phyloP scores from a whole-genome alignment of 1,284 basidiomycete genomes.

The Ganoderma resinaceum region DNA sequence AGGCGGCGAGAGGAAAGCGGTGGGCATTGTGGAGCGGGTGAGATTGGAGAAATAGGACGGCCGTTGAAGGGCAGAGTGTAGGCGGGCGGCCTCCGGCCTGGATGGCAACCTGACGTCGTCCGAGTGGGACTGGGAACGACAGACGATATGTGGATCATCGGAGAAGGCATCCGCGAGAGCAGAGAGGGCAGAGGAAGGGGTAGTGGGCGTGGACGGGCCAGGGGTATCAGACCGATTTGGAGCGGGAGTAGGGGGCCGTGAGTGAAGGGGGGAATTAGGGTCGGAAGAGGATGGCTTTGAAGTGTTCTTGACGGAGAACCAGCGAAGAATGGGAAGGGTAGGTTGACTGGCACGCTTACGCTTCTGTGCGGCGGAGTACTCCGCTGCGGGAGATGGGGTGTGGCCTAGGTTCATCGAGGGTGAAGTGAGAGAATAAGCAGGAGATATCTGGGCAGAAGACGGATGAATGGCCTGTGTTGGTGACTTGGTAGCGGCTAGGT shows the following conservation, averaged over 20 bases:
- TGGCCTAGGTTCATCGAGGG: slow-evolving; percentile 25
- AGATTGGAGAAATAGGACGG: slow-evolving; percentile 64
- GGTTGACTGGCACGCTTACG: slow-evolving; percentile 24
- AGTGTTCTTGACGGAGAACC: slow-evolving; percentile 46
- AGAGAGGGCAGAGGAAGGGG: slow-evolving; percentile 39
- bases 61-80: slow-evolving; percentile 51
- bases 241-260: slow-evolving; percentile 37
- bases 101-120: slow-evolving; percentile 38
- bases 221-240: slow-evolving; percentile 31
- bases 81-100: slow-evolving; percentile 54
- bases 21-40: slow-evolving; percentile 69
- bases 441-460: slow-evolving; percentile 13
- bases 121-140: slow-evolving; percentile 28
- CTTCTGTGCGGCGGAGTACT: slow-evolving; percentile 19
- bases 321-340: slow-evolving; percentile 53
- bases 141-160: slow-evolving; percentile 44
- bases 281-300: slow-evolving; percentile 34
- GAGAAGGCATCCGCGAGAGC: slow-evolving; percentile 49
- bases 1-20: slow-evolving; percentile 56
- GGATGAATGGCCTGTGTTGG: slow-evolving; percentile 7
- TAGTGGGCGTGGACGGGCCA: slow-evolving; percentile 30
- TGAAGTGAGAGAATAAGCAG: slow-evolving; percentile 15
- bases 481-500: slow-evolving; percentile 1
- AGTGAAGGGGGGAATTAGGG: slow-evolving; percentile 31
- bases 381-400: slow-evolving; percentile 15